phyloP scores from a whole-genome alignment of 805 yeast species.

The Kuraishia piskuri region DNA sequence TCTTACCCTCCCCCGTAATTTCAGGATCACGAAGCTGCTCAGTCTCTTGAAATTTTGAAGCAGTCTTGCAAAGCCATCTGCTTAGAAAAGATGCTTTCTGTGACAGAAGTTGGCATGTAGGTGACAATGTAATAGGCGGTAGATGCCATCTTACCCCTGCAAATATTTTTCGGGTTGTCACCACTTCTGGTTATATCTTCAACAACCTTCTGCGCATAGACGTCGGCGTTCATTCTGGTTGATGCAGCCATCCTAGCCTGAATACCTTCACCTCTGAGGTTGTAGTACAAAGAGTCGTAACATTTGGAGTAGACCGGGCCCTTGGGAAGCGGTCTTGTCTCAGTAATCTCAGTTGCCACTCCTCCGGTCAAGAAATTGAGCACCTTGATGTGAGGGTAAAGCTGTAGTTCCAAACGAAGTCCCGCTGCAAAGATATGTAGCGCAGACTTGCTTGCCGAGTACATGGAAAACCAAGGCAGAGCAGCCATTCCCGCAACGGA shows the following conservation, averaged over 20 bases:
- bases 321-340: conserved; percentile 48
- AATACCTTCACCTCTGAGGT: conserved; percentile 44
- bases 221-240: conserved; percentile 44
- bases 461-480: conserved; percentile 63
- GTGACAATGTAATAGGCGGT: background rate
- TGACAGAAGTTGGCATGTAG: background rate
- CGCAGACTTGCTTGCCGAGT: conserved; percentile 67
- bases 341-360: conserved; percentile 63
- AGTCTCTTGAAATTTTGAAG: background rate
- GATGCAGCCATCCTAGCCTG: conserved; percentile 49
- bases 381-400: conserved; percentile 58
- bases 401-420: conserved; percentile 58
- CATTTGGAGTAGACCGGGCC: background rate
- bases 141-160: background rate
- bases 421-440: conserved; percentile 62
- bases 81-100: background rate
- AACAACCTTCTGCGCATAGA: conserved; percentile 48
- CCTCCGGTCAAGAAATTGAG: conserved; percentile 70
- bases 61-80: background rate
- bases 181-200: conserved; percentile 28
- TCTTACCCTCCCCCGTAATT: no score
- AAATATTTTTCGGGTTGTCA: background rate
- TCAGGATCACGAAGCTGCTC: no score
- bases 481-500: conserved; percentile 58
- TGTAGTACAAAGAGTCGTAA: conserved; percentile 37